Percentiles rank a stretch among this genome's conserved stretches.
Evolutionary conservation across 371 early-diverging fungal species (phyloP).

Genomic region (Capillidium rhysosporum): DNA sequence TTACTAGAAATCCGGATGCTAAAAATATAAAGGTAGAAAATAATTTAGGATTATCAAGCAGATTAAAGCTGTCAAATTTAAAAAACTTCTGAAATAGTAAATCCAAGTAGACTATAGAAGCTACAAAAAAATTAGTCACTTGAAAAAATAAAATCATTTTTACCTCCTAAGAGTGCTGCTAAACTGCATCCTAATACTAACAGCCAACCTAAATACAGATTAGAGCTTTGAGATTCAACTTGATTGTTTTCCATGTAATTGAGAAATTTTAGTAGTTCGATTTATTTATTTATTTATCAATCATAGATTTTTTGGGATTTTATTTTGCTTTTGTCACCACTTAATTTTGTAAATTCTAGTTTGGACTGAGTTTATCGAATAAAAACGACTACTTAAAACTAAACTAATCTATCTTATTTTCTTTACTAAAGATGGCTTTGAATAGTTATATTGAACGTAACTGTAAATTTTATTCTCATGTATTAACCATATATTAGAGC

Average conservation of each 20-base stretch:
- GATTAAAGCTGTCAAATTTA: neutral
- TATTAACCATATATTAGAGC: conserved; percentile 18
- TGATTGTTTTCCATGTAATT: too few relatives aligned
- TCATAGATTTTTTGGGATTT: too few relatives aligned
- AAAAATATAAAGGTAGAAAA: neutral
- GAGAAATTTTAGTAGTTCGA: too few relatives aligned
- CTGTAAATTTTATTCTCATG: neutral
- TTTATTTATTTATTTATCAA: too few relatives aligned
- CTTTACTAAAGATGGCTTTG: neutral
- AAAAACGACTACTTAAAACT: too few relatives aligned
- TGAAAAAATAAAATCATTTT: neutral
- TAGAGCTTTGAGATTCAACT: too few relatives aligned
- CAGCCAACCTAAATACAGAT: neutral
- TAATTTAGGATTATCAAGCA: neutral
- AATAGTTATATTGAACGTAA: neutral
- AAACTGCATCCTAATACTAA: conserved; percentile 5
- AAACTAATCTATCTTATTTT: too few relatives aligned
- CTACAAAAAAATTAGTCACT: neutral
- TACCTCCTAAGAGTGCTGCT: conserved; percentile 6
- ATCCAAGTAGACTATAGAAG: conserved; percentile 4
- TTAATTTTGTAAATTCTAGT: too few relatives aligned
- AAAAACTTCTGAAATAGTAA: neutral
- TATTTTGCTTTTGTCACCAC: too few relatives aligned
- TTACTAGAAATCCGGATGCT: neutral
- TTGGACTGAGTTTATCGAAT: too few relatives aligned